Base-by-base conservation (phyloP, 345 rosid genomes). In the Moringa oleifera region DNA sequence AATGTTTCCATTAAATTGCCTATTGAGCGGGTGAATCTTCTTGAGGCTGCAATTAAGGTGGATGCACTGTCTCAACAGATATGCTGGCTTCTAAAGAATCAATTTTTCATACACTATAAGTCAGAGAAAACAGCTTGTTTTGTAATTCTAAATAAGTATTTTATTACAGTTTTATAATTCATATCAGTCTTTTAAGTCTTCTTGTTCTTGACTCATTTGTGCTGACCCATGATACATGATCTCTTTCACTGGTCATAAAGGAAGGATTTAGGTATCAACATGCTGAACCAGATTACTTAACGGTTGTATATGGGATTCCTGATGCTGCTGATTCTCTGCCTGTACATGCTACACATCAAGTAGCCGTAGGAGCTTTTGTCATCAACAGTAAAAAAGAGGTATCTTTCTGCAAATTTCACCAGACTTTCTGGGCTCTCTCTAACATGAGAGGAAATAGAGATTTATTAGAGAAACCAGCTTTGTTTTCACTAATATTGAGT, bases 1-100 rank as follows among this genome's bases (percentile, higher is more conserved):
- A 90, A 79, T 8, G 73, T 89, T 66, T 91, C 95, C 96, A 80
- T 91, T 56, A 86, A 86, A 53, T 57, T 91, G 68, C 86, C 89
- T 1, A 73, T 81, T 51, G 25, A 56, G 57, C 67, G 55, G 53
- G 75, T 79, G 18, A 74, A 78, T 77, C 85, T 86, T 49, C 82
- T 91, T 10, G 77, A 79, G 25, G 25, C 85, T 55, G 65, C 68
- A 16, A 79, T 81, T 66, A 59, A 77, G 86, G 91, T 85, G 63
- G 4, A 18, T 41, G 6, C 1, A 16, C n/a, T 6, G 56, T 51
- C 20, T 33, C 18, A 12, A 15, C n/a, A n/a, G n/a, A n/a, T n/a
- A n/a, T n/a, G n/a, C n/a, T n/a, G n/a, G n/a, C n/a, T n/a, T n/a
- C n/a, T n/a, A n/a, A n/a, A n/a, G n/a, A n/a, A n/a, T n/a, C n/a